Base-by-base conservation (phyloP, 768 basidiomycete genomes). In the Sporobolomyces pararoseus region DNA sequence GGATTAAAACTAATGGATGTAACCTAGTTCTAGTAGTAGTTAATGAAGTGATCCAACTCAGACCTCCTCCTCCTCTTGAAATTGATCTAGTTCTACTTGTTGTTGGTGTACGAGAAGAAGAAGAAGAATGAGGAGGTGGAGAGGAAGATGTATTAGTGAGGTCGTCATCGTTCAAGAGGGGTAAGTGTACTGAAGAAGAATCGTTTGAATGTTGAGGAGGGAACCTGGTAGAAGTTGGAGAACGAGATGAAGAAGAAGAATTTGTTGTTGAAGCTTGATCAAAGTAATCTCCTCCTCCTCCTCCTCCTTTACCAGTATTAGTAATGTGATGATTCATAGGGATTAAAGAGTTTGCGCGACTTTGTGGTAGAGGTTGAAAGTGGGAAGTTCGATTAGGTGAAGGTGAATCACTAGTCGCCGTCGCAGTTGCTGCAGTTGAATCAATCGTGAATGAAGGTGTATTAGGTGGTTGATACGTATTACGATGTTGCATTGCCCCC, bases 1-100 rank as follows among this genome's bases (percentile, higher is more conserved):
- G 72, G 4, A 73, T 19, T 42, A 73, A 58, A 3, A 57, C 34
- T 34, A 73, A 39, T 4, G 72, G 72, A n/a, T 73, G 72, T 23
- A 73, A n/a, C 32, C 71, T 58, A 7, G 52, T 34, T 14, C 71
- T 58, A 27, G 46, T 47, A 6, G 31, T 50, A 6, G 21, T 31
- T 31, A 61, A 10, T 3, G 6, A 2, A 2, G 31, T 25, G 27
- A 49, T 12, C 59, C 59, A 47, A 4, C 7, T 25, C 37, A 39
- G 35, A 9, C 32, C 31, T 42, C 39, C 39, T 42, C 39, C 39
- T 47, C 46, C 46, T 21, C 7, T 47, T 17, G 39, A 17, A 21
- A 16, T 55, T n/a, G 53, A 34, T 9, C 17, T 42, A 29, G n/a
- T 16, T 7, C 25, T 51, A 51, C 50, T 51, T 23, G 46, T 47